These are phyloP conservation scores for Penicillium angulare DNA, from an alignment of 495 filamentous ascomycete genomes.

Conservation along the genomic window DNA sequence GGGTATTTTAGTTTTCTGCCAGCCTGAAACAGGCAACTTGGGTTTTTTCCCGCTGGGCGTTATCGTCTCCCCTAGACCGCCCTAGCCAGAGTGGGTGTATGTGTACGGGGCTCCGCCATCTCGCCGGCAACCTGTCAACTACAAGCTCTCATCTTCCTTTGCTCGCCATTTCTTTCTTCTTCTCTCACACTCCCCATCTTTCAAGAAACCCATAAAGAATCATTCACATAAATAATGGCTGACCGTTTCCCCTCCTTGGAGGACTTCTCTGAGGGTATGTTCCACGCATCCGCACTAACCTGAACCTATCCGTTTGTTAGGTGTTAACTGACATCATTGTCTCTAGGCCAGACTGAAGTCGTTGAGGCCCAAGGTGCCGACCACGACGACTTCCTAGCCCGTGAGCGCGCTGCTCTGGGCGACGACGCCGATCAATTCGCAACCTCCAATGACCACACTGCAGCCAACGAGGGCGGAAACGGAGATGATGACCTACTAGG, in stretches of 20 bases:
- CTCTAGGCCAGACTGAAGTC: constrained; percentile 58
- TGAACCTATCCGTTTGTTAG: constrained; percentile 16
- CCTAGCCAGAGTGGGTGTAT: constrained; percentile 11
- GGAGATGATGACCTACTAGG: constrained; percentile 73
- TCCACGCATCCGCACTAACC: constrained; percentile 16
- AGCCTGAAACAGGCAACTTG: no score
- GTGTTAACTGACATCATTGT: constrained; percentile 24
- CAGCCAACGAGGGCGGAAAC: constrained; percentile 48
- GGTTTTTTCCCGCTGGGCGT: no score
- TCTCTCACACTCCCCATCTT: background rate
- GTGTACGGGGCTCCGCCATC: constrained; percentile 23
- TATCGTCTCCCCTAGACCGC: constrained; percentile 38
- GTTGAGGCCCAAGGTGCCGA: constrained; percentile 38
- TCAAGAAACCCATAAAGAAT: background rate
- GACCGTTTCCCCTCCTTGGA: constrained; percentile 96
- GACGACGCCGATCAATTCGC: constrained; percentile 92
- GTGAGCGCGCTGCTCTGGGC: constrained; percentile 83
- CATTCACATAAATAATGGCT: constrained; percentile 61
- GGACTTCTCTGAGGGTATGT: constrained; percentile 87
- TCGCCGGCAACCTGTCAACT: constrained; percentile 29
- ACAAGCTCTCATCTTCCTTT: constrained; percentile 8
- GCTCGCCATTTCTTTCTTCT: background rate
- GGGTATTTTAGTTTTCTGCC: no score
- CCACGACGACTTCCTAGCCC: constrained; percentile 77
- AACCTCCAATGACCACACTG: constrained; percentile 68